Conservation (phyloP, 1,139 yeast species). For the Blastobotrys petasosporus region DNA sequence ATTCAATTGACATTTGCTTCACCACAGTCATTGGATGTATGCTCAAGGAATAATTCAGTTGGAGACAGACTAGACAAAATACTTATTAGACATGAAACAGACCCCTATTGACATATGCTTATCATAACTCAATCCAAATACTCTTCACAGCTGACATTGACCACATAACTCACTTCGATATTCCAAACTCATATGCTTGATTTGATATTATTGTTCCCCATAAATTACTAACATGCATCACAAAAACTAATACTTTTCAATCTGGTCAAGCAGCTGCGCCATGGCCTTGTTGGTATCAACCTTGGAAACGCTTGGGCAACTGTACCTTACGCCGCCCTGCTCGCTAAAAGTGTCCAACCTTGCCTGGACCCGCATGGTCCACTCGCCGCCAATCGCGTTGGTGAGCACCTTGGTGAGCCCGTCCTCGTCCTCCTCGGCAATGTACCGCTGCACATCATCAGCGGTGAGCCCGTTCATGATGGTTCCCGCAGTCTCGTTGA, state of each 20-base stretch:
- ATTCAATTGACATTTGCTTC: too few relatives aligned
- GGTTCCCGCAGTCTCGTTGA: constrained; percentile 74
- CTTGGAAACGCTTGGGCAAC: constrained; percentile 49
- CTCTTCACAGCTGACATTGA: too few relatives aligned
- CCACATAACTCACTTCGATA: too few relatives aligned
- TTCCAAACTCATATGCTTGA: too few relatives aligned
- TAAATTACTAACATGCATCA: constrained; percentile 4
- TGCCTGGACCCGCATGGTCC: constrained; percentile 69
- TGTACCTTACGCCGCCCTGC: constrained; percentile 67
- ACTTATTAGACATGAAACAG: too few relatives aligned
- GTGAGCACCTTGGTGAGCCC: constrained; percentile 47
- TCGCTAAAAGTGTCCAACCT: constrained; percentile 82
- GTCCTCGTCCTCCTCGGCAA: constrained; percentile 42
- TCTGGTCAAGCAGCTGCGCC: constrained; percentile 48
- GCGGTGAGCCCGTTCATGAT: constrained; percentile 63
- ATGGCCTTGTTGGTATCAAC: constrained; percentile 60
- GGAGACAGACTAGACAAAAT: too few relatives aligned
- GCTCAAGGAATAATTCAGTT: too few relatives aligned
- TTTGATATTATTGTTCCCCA: neutral
- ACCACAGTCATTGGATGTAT: too few relatives aligned
- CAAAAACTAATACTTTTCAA: constrained; percentile 27
- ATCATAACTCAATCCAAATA: too few relatives aligned
- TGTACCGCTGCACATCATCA: constrained; percentile 51
- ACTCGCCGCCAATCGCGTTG: constrained; percentile 60
- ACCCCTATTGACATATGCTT: too few relatives aligned